These are phyloP conservation scores for Lactarius akahatsu DNA, from an alignment of 768 basidiomycete species.

Conservation along the genomic window DNA sequence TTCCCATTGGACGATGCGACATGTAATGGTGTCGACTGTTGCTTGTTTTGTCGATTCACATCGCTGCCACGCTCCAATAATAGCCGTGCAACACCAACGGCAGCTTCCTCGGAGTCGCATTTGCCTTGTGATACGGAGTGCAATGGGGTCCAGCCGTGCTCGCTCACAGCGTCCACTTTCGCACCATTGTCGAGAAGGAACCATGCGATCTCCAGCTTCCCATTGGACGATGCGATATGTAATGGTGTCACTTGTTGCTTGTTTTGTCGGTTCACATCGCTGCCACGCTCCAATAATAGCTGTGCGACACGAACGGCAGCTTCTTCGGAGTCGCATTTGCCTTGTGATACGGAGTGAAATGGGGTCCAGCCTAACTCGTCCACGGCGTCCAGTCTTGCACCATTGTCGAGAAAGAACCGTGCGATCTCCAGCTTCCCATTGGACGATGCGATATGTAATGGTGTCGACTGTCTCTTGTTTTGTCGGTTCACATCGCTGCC, in stretches of 20 bases:
- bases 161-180: background rate
- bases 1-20: no score
- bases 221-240: background rate
- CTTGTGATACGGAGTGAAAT: background rate
- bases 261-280: background rate
- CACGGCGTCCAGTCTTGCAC: background rate
- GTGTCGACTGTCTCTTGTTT: background rate
- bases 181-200: background rate
- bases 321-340: background rate
- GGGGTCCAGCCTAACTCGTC: background rate
- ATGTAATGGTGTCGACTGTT: no score
- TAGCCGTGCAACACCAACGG: background rate
- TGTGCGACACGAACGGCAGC: background rate
- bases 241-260: background rate
- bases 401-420: background rate
- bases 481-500: no score
- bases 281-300: background rate
- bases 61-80: background rate
- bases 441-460: background rate
- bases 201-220: background rate
- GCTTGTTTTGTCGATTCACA: no score
- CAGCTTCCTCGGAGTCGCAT: background rate
- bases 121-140: background rate
- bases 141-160: background rate
- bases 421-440: background rate